Evolutionary conservation across 1,284 basidiomycete genomes (phyloP).

Genomic region (Cutaneotrichosporon curvatum): DNA sequence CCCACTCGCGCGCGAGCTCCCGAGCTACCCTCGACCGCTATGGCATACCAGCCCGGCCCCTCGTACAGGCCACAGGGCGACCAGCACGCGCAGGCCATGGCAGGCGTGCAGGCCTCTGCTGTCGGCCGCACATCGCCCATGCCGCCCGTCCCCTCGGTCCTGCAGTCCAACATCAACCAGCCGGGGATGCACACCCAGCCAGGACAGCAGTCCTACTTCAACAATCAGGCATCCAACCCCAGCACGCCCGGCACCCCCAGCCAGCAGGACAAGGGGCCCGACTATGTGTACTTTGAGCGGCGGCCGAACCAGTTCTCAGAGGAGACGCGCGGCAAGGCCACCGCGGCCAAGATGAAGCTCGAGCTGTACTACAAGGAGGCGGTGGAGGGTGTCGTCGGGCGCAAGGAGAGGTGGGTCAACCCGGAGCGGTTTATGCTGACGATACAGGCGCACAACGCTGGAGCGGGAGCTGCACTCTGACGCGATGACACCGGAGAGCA

Average conservation of each 20-base stretch:
- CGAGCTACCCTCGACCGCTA: conserved; percentile 5
- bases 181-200: conserved; percentile 22
- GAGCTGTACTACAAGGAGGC: conserved; percentile 97
- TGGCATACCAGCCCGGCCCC: conserved; percentile 28
- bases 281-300: conserved; percentile 95
- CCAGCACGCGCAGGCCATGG: conserved; percentile 15
- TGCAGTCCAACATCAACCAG: conserved; percentile 30
- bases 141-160: conserved; percentile 29
- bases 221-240: not conserved
- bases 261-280: conserved; percentile 47
- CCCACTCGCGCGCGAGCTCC: too few species aligned
- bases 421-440: not conserved
- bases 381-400: conserved; percentile 81
- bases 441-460: conserved; percentile 79
- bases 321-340: conserved; percentile 82
- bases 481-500: conserved; percentile 66
- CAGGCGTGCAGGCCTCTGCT: conserved; percentile 6
- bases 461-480: conserved; percentile 79
- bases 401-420: conserved; percentile 64
- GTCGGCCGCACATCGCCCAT: conserved; percentile 33
- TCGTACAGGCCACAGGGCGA: conserved; percentile 16
- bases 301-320: conserved; percentile 76
- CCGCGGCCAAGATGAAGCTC: conserved; percentile 91
- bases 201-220: conserved; percentile 5
- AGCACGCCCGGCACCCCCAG: conserved; percentile 3